Evolutionary conservation across 2,329 filamentous ascomycete genomes (phyloP), one percentile per base, ranked within the genome.

Genomic region (Sporothrix schenckii): DNA sequence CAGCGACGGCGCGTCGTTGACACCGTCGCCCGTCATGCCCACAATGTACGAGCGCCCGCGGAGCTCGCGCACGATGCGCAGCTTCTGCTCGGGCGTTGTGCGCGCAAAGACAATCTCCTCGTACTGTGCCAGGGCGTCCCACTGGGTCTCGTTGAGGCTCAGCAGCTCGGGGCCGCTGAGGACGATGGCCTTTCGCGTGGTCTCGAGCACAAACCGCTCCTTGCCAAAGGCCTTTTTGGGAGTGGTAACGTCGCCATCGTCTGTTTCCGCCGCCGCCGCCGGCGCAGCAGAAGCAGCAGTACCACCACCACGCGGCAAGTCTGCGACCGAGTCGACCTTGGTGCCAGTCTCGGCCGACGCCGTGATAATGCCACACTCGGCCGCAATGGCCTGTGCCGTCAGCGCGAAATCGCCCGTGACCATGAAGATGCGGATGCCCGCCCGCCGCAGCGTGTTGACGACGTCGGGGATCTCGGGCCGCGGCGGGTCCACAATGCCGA

Each of bases 1-100:
- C 4, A 97, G 86, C 1, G 92, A 92, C 0, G 92, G 92, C 0
- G 92, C 91, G 76, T 97, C 93, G 75, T 96, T 96, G 74, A 94
- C 92, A 21, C 93, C 92, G 75, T 96, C 92, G 50, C 92, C 93
- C 1, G 94, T 92, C 87, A 96, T 95, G 52, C 89, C 92, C 0
- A 96, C 88, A 1, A 91, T 89, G 79, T 74, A 90, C 76, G 86
- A 83, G 10, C 86, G 82, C 0, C 83, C 79, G 76, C 92, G 91
- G 72, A 93, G 89, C 77, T 92, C 90, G 41, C 87, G 86, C n/a
- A 94, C 91, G 72, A 93, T 93, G 47, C 90, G 88, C 7, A 93
- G 85, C 77, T 94, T 94, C 77, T 93, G 91, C 76, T 93, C 91
- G 0, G 91, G 91, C 0, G 91, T 93, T 0, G 91, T 93, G 14